These are phyloP conservation scores for Jaapia argillacea DNA, from an alignment of 768 basidiomycete species.

Conservation along the genomic window DNA sequence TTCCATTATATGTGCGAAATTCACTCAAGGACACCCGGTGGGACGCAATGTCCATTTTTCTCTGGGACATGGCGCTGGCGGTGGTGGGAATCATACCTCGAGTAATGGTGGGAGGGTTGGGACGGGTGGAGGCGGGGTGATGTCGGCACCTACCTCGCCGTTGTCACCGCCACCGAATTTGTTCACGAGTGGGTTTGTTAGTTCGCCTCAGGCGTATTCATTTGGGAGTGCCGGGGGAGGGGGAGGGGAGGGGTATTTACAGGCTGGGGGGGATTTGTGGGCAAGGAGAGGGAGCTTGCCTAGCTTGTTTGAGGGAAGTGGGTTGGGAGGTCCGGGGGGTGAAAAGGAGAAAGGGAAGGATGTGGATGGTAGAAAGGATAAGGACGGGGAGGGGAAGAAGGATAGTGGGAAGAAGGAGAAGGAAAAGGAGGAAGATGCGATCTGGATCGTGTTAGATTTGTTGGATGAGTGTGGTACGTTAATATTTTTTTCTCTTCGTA, in stretches of 20 bases:
- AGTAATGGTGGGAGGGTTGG: background rate
- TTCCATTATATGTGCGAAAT: background rate
- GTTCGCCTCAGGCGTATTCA: background rate
- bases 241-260: background rate
- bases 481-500: background rate
- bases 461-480: background rate
- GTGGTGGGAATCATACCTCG: background rate
- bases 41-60: background rate
- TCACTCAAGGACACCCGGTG: background rate
- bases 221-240: background rate
- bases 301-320: too few relatives aligned
- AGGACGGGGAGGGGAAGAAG: background rate
- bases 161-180: too few relatives aligned
- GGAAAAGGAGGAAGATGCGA: background rate
- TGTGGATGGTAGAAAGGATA: too few relatives aligned
- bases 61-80: background rate
- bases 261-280: background rate
- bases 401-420: background rate
- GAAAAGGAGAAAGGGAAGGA: too few relatives aligned
- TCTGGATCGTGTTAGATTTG: background rate
- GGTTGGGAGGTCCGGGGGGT: too few relatives aligned
- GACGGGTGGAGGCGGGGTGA: too few relatives aligned
- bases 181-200: too few relatives aligned
- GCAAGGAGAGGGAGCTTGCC: too few relatives aligned
- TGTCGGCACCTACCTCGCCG: too few relatives aligned